phyloP scores from a whole-genome alignment of 768 basidiomycete genomes.

The Pulveroboletus sp. region DNA sequence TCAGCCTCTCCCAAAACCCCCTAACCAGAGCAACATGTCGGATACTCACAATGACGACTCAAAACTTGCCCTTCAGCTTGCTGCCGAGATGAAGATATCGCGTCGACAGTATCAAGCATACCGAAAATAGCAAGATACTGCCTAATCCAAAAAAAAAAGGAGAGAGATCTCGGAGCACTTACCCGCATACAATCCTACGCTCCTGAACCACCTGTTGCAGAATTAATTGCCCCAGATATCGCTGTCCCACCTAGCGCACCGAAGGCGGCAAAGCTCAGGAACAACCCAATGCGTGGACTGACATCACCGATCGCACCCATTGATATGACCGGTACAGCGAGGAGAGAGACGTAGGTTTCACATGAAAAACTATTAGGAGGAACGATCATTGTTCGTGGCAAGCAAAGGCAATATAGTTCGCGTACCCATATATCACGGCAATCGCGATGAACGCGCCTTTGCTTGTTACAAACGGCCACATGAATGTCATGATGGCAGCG shows the following conservation, averaged over 20 bases:
- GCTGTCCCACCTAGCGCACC: conserved; percentile 68
- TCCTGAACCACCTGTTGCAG: conserved; percentile 38
- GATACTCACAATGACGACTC: not conserved
- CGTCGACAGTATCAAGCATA: conserved; percentile 36
- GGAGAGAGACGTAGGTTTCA: conserved; percentile 56
- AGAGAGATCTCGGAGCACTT: not conserved
- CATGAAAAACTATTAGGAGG: conserved; percentile 44
- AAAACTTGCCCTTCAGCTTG: conserved; percentile 40
- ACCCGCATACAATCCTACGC: conserved; percentile 40
- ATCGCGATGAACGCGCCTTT: conserved; percentile 46
- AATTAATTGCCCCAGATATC: conserved; percentile 65
- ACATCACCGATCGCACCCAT: conserved; percentile 59
- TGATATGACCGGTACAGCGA: conserved; percentile 53
- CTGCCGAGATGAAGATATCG: conserved; percentile 38
- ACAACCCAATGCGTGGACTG: conserved; percentile 62
- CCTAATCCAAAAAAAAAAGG: conserved; percentile 18
- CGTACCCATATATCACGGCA: conserved; percentile 61
- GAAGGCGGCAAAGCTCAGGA: conserved; percentile 53
- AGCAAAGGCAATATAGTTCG: not conserved
- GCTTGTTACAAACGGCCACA: conserved; percentile 61
- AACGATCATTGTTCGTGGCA: not conserved
- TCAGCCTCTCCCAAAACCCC: too few species aligned
- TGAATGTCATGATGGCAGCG: conserved; percentile 56
- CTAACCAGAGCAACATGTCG: too few species aligned
- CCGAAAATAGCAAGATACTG: conserved; percentile 37